phyloP scores from a whole-genome alignment of 2,329 filamentous ascomycete genomes.

The Trichoderma atrobrunneum region DNA sequence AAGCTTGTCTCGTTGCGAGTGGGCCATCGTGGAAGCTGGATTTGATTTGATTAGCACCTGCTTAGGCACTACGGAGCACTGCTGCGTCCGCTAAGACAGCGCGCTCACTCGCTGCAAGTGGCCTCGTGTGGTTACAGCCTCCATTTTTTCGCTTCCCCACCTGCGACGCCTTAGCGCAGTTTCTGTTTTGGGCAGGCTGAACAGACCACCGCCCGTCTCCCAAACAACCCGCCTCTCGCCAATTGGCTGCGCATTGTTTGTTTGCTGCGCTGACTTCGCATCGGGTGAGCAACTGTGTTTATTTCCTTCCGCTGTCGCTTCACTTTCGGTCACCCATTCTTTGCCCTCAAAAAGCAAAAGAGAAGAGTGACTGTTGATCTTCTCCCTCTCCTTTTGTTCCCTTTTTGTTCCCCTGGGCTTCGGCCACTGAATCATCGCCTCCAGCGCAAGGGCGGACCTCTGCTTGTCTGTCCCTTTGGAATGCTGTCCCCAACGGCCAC shows the following conservation, averaged over 20 bases:
- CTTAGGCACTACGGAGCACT: background rate
- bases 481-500: constrained; percentile 1
- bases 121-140: constrained; percentile 9
- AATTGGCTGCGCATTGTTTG: constrained; percentile 15
- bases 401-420: background rate
- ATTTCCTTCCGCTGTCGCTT: background rate
- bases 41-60: background rate
- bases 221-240: constrained; percentile 19
- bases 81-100: background rate
- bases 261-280: constrained; percentile 14
- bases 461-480: constrained; percentile 9
- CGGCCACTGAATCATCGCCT: background rate
- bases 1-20: constrained; percentile 8
- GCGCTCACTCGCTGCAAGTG: background rate
- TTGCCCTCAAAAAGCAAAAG: background rate
- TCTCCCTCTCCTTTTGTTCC: background rate
- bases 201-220: constrained; percentile 15
- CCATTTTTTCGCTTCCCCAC: constrained; percentile 13
- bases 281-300: constrained; percentile 13
- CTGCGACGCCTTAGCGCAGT: constrained; percentile 1
- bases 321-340: no score
- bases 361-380: background rate
- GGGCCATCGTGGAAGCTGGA: constrained; percentile 4
- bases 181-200: constrained; percentile 17
- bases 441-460: constrained; percentile 11